Evolutionary conservation across 495 filamentous ascomycete genomes (phyloP).

Genomic region (Penicillium bialowiezense): DNA sequence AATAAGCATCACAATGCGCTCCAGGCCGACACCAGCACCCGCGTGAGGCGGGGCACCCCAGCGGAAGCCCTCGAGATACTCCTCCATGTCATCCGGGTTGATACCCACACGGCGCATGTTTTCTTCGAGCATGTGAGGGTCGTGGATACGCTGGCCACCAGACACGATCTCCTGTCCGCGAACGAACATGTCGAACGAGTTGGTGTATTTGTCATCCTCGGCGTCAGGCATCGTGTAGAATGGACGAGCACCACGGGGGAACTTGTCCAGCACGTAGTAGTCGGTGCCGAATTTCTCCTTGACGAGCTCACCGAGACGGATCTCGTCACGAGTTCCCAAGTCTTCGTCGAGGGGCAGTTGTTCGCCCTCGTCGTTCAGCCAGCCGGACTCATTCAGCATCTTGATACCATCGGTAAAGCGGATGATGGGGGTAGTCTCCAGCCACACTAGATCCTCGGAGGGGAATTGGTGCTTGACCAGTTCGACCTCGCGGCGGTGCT

Average conservation of each 20-base stretch:
- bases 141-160: conserved; percentile 89
- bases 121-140: conserved; percentile 67
- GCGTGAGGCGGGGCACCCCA: conserved; percentile 88
- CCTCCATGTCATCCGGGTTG: conserved; percentile 72
- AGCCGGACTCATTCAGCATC: conserved; percentile 79
- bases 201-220: conserved; percentile 67
- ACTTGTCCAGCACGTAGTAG: conserved; percentile 95
- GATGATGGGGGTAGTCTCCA: conserved; percentile 77
- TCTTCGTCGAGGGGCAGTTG: conserved; percentile 68
- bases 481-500: conserved; percentile 66
- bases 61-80: conserved; percentile 85
- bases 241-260: conserved; percentile 76
- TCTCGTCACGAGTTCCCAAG: conserved; percentile 79
- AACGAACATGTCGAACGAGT: conserved; percentile 94
- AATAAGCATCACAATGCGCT: conserved; percentile 81
- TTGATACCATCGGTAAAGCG: conserved; percentile 76
- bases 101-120: conserved; percentile 75
- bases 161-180: conserved; percentile 91
- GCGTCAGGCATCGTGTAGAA: conserved; percentile 95
- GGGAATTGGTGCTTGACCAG: conserved; percentile 63
- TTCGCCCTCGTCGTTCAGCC: conserved; percentile 72
- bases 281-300: conserved; percentile 85
- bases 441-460: conserved; percentile 70
- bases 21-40: conserved; percentile 85
- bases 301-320: conserved; percentile 77